These are phyloP conservation scores for Fusarium globosum DNA, from an alignment of 2,329 filamentous ascomycete genomes.

Conservation along the genomic window DNA sequence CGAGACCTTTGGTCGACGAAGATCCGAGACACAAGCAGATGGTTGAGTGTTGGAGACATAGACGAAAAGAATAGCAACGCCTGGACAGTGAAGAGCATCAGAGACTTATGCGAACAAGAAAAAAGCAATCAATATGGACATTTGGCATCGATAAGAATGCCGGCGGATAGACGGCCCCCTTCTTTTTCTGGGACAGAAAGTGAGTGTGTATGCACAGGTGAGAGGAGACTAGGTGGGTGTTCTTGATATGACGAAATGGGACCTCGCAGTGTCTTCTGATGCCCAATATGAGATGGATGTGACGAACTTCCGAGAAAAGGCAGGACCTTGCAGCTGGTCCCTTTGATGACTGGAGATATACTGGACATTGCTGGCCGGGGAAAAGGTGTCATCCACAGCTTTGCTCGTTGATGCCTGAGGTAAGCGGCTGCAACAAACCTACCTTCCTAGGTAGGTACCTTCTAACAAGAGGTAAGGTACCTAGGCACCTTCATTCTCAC, in stretches of 20 bases:
- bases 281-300: neutral
- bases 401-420: slow-evolving; percentile 1
- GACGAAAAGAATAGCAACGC: neutral
- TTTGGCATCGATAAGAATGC: neutral
- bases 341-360: too few species aligned
- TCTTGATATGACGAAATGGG: neutral
- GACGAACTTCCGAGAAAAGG: too few species aligned
- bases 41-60: neutral
- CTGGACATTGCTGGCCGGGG: neutral
- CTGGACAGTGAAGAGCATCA: neutral
- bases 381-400: neutral
- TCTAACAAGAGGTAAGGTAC: neutral
- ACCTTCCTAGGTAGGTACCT: neutral
- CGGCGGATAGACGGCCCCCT: neutral
- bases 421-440: neutral
- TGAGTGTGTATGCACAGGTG: neutral
- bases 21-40: neutral
- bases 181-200: neutral
- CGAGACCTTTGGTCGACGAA: neutral
- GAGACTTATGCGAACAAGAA: neutral
- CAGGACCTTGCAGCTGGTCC: neutral
- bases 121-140: neutral
- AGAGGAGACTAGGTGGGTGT: neutral
- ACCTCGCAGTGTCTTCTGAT: neutral
- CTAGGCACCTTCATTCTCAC: neutral